Percentiles rank a stretch among this genome's conserved stretches.
Evolutionary conservation across 306 rosid genomes (phyloP).

Genomic region (Cicer pinnatifidum): DNA sequence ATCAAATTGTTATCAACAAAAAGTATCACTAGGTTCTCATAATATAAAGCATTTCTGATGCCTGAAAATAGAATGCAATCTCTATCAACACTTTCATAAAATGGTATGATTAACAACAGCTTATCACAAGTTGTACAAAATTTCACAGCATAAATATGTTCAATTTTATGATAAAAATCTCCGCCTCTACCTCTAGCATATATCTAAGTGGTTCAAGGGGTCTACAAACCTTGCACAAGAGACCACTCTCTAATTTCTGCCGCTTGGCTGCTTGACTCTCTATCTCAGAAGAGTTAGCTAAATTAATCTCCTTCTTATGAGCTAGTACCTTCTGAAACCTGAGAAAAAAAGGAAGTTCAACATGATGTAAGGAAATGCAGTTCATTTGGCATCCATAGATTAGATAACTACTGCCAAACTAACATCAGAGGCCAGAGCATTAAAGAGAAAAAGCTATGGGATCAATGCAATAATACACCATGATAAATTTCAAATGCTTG

Average conservation of each 20-base stretch:
- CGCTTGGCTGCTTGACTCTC: slow-evolving; percentile 89
- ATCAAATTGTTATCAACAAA: slow-evolving; percentile 11
- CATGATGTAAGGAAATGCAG: slow-evolving; percentile 25
- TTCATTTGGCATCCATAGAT: slow-evolving; percentile 39
- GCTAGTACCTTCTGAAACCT: slow-evolving; percentile 66
- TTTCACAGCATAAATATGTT: slow-evolving; percentile 17
- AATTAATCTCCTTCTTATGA: slow-evolving; percentile 60
- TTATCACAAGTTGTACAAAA: slow-evolving; percentile 27
- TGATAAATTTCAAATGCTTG: slow-evolving; percentile 37
- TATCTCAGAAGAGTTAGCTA: slow-evolving; percentile 55
- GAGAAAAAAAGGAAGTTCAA: slow-evolving; percentile 43
- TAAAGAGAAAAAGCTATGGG: slow-evolving; percentile 28
- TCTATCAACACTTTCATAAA: slow-evolving; percentile 15
- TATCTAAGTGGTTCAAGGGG: slow-evolving; percentile 24
- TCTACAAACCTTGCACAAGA: slow-evolving; percentile 66
- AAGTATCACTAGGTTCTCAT: slow-evolving; percentile 29
- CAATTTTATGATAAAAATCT: slow-evolving; percentile 19
- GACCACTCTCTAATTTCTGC: slow-evolving; percentile 90
- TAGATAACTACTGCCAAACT: slow-evolving; percentile 34
- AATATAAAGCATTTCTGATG: slow-evolving; percentile 19
- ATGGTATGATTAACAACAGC: slow-evolving; percentile 22
- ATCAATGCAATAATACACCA: slow-evolving; percentile 18
- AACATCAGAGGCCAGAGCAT: slow-evolving; percentile 31
- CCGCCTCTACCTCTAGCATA: slow-evolving; percentile 13
- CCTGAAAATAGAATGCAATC: slow-evolving; percentile 13